Evolutionary conservation across 2,329 filamentous ascomycete species (phyloP), one percentile per base, ranked within the genome.

Genomic region (Paecilomyces niveus): DNA sequence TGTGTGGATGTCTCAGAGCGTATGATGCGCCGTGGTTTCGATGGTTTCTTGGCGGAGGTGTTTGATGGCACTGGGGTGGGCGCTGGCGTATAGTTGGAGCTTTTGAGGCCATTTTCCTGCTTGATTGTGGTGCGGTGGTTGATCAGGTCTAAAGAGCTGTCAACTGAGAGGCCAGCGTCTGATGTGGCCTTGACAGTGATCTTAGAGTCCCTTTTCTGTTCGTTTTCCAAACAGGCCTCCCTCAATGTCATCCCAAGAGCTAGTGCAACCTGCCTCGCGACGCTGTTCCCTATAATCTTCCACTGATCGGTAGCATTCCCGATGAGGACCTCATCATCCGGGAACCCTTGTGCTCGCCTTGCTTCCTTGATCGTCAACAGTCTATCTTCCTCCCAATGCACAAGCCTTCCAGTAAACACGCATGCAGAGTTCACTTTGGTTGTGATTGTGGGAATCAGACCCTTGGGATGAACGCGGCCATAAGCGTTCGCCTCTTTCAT

Each of bases 281-380:
- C 90, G 29, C 86, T 89, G 70, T 95, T 95, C 0, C 90, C 90
- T 0, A 92, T 78, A 21, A 90, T 83, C 57, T 80, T 82, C 75
- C 83, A 86, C 67, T 90, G 86, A 1, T 85, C 75, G 0, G 39
- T 9, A 0, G 80, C 70, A 0, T 57, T 66, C 0, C 89, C 89
- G 0, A 92, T 70, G 0, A 95, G 70, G 0, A 92, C 81, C 58
- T 93, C 90, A 5, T 85, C 63, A 57, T 93, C 88, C 0, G 79
- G 84, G 49, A 89, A 85, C 0, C 88, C 87, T 69, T 94, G 90
- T 0, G 85, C 87, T 1, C 88, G 77, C 1, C 87, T 75, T 0
- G 80, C 83, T 70, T 94, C 90, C 75, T 87, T 78, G 2, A 93
- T 70, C 0, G 81, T 86, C 0, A 90, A 65, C 0, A 81, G 72